A percentile compares a stretch with the other conserved stretches of the same genome.
phyloP scores from a whole-genome alignment of 371 early-diverging fungal genomes.

The Blakeslea trispora region DNA sequence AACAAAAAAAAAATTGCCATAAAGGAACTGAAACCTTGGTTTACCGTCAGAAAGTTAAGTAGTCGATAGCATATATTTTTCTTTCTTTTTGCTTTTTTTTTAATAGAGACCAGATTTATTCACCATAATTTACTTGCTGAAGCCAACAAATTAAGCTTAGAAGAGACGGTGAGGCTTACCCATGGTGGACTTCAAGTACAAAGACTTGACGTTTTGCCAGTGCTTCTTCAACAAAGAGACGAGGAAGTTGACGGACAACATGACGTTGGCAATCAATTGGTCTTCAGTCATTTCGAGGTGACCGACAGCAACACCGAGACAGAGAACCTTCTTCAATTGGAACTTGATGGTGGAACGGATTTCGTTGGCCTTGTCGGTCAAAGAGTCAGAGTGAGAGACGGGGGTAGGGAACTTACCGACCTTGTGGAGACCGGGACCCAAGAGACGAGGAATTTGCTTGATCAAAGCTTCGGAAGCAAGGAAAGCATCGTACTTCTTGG shows the following conservation, averaged over 20 bases:
- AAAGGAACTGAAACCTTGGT: constrained; percentile 45
- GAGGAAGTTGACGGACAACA: constrained; percentile 97
- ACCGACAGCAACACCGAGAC: constrained; percentile 98
- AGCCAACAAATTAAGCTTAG: too few relatives aligned
- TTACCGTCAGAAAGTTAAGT: constrained; percentile 30
- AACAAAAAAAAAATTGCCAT: too few relatives aligned
- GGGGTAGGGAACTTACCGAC: constrained; percentile 99
- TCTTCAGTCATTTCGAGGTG: constrained; percentile 96
- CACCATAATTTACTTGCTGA: not conserved
- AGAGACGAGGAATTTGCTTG: constrained; percentile 98
- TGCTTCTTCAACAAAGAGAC: constrained; percentile 98
- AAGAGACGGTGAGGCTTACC: constrained; percentile 90
- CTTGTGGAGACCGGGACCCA: constrained; percentile 97
- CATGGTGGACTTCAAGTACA: constrained; percentile 98
- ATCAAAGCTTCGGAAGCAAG: constrained; percentile 96
- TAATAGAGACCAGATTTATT: not conserved
- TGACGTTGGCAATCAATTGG: constrained; percentile 95
- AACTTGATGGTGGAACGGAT: constrained; percentile 98
- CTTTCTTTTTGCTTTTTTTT: not conserved
- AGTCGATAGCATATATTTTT: not conserved
- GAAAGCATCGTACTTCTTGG: constrained; percentile 95
- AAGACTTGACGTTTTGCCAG: constrained; percentile 99
- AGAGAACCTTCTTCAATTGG: constrained; percentile 99
- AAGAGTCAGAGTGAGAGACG: constrained; percentile 90
- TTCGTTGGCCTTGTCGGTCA: constrained; percentile 91